Conservation (phyloP, 2,329 filamentous ascomycete species). For the Fusarium mundagurra region DNA sequence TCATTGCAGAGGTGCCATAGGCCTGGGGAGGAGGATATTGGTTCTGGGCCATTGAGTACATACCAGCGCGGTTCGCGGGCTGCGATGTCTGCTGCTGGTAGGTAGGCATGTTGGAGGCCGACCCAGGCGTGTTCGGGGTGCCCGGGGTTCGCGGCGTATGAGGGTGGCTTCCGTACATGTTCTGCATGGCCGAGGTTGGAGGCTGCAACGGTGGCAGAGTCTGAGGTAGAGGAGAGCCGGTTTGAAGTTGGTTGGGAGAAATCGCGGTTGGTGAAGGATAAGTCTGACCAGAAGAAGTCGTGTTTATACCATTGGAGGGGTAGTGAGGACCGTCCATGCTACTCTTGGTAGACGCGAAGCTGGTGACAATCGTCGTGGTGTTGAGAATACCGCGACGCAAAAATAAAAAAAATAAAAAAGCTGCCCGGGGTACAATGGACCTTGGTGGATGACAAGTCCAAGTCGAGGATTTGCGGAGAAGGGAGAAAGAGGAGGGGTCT, state of each 20-base stretch:
- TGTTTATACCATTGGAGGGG: slow-evolving; percentile 66
- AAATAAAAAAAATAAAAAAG: slow-evolving; percentile 3
- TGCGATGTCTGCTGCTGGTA: slow-evolving; percentile 65
- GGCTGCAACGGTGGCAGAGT: slow-evolving; percentile 66
- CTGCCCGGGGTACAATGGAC: slow-evolving; percentile 35
- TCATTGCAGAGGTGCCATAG: slow-evolving; percentile 68
- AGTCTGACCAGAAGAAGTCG: slow-evolving; percentile 58
- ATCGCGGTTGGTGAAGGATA: slow-evolving; percentile 64
- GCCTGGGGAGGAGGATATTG: slow-evolving; percentile 64
- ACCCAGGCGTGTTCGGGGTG: slow-evolving; percentile 70
- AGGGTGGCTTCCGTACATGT: slow-evolving; percentile 65
- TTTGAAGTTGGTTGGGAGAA: slow-evolving; percentile 62
- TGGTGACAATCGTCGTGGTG: slow-evolving; percentile 38
- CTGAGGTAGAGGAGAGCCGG: slow-evolving; percentile 59
- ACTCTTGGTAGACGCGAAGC: slow-evolving; percentile 49
- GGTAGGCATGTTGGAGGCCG: slow-evolving; percentile 61
- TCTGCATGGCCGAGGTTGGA: slow-evolving; percentile 55
- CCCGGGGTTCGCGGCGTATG: slow-evolving; percentile 71
- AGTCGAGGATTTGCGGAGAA: slow-evolving; percentile 39
- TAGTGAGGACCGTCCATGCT: slow-evolving; percentile 67
- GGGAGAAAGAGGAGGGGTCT: slow-evolving; percentile 19
- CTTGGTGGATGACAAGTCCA: slow-evolving; percentile 41
- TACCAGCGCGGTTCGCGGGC: slow-evolving; percentile 57
- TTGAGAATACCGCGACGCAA: slow-evolving; percentile 40
- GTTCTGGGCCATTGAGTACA: slow-evolving; percentile 66